A percentile compares a stretch with the other conserved stretches of the same genome.
phyloP scores from a whole-genome alignment of 495 filamentous ascomycete genomes.

The Hypoxylon fuscum region DNA sequence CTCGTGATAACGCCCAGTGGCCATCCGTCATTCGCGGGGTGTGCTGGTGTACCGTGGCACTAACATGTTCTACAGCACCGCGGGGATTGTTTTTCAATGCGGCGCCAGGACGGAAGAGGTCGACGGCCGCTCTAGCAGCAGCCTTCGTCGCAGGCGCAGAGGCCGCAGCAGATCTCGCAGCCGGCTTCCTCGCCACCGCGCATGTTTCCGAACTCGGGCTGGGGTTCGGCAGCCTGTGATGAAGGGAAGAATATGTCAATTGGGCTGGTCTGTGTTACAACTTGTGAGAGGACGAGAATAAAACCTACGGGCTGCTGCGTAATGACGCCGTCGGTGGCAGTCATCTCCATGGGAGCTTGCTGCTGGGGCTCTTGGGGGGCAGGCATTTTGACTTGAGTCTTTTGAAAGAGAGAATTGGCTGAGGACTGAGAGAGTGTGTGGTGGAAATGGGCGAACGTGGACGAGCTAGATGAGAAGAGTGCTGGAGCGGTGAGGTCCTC shows the following conservation, averaged over 20 bases:
- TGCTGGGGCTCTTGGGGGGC: conserved; percentile 43
- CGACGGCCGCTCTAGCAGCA: conserved; percentile 41
- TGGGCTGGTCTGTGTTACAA: not conserved
- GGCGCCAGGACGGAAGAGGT: not conserved
- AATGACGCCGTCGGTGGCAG: conserved; percentile 35
- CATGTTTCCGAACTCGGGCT: conserved; percentile 38
- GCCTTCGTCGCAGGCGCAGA: conserved; percentile 46
- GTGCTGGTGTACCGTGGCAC: not conserved
- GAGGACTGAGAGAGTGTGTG: conserved; percentile 1
- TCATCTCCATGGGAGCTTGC: conserved; percentile 48
- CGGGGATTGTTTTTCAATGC: not conserved
- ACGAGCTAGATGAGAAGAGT: not conserved
- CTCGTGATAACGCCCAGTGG: not conserved
- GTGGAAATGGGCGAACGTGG: conserved; percentile 17
- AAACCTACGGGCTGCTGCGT: conserved; percentile 45
- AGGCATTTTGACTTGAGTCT: conserved; percentile 39
- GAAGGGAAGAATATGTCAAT: conserved; percentile 11
- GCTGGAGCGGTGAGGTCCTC: conserved; percentile 21
- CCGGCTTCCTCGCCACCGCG: conserved; percentile 46
- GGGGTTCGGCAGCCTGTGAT: conserved; percentile 39
- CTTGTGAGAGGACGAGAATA: not conserved
- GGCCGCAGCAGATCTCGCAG: conserved; percentile 48
- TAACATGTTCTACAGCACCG: conserved; percentile 8
- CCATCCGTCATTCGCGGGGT: not conserved
- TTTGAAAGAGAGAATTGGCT: conserved; percentile 7